Evolutionary conservation across 495 filamentous ascomycete species (phyloP), one percentile per base, ranked within the genome.

Genomic region (Tuber melanosporum): DNA sequence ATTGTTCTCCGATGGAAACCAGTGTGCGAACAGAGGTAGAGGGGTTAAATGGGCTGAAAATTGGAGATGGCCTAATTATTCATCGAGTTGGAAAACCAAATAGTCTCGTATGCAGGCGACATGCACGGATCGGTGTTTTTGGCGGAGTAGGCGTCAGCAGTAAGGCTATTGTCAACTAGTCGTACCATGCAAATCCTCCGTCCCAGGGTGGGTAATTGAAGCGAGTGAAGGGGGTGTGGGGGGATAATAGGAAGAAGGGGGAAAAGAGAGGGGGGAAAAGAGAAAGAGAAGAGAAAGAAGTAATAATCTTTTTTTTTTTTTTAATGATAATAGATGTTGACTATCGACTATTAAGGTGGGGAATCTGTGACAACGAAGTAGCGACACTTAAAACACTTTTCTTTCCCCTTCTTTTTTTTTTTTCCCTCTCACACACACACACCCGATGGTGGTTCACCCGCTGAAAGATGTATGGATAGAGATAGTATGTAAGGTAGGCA

Each of bases 31-130:
- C 71, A 49, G 49, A 32, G 42, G 36, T 45, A 69, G 75, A 44
- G 70, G 70, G 47, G 47, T 73, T 73, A 80, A 74, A 76, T 80
- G 71, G 71, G 52, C 52, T 75, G 72, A 79, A 76, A 22, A 71
- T 73, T 42, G 74, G 77, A 49, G 71, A 80, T 17, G 52, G 78
- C 77, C 79, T 71, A 80, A 79, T 78, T 80, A 77, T 80, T 77
- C 78, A 80, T 80, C 73, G 74, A 72, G 77, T 47, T 73, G 74
- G 73, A 72, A 80, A 80, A 80, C 70, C 66, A 80, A 79, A 75
- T 71, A 80, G 77, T 80, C 77, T 80, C 79, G 73, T 80, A 80
- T 76, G 77, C 77, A 78, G 73, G 71, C 71, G 71, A 80, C 78
- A 80, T 80, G 77, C 78, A 80, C 78, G 73, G 79, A 73, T 77